Evolutionary conservation across 2,329 filamentous ascomycete species (phyloP), one percentile per base, ranked within the genome.

Genomic region (Claviceps fusiformis): DNA sequence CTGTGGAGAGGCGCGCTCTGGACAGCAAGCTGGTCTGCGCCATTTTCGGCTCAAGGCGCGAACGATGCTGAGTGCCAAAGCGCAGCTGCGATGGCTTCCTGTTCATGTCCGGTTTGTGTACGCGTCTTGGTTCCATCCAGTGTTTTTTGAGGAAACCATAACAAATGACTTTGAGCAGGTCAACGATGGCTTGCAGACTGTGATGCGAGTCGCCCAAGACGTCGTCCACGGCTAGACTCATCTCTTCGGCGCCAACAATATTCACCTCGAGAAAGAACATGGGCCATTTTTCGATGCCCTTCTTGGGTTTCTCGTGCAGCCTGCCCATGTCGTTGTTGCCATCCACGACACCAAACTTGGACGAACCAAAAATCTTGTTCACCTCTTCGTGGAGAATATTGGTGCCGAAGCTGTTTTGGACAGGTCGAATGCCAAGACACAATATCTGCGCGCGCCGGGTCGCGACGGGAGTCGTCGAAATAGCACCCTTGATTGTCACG

Each of bases 201-300:
- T 70, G 73, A 1, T 72, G 66, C 33, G 73, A 71, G 13, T 77
- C 72, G 53, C 77, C 71, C 1, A 80, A 64, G 13, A 76, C 27
- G 2, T 65, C 59, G 24, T 70, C 65, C 5, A 65, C 55, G 19
- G 69, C 66, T n/a, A 73, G 68, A 2, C 67, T 33, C 39, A 17
- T 41, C n/a, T 69, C 67, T 1, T 62, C 57, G 11, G 56, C 55
- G 49, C 50, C 54, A 27, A 54, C 55, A 44, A 77, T 62, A 2
- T 75, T 70, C 41, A 95, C 79, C 33, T 81, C 81, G n/a, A 97
- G 70, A 62, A 84, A 86, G 63, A 95, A 97, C 83, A 92, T 92
- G 0, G 92, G 90, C 83, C 89, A 93, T 52, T 82, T 79, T 63
- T 96, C 89, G 10, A 91, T 73, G 0, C 82, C 77, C 64, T 88